Conservation (phyloP, 2,329 filamentous ascomycete species). For the Aureobasidium melanogenum region DNA sequence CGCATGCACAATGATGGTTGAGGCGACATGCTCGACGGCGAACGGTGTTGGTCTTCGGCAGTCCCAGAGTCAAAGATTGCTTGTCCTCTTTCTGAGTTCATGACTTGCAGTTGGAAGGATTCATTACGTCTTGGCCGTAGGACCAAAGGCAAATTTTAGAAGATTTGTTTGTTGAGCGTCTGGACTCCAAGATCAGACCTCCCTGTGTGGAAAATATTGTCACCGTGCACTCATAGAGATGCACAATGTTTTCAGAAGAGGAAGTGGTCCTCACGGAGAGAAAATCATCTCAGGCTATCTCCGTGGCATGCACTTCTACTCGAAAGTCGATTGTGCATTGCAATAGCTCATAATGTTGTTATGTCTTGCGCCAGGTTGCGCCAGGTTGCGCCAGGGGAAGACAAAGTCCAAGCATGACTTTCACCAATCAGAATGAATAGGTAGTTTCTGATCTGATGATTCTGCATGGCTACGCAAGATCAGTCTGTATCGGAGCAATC, state of each 20-base stretch:
- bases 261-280: no score
- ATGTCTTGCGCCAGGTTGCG: no score
- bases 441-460: no score
- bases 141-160: background rate
- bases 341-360: no score
- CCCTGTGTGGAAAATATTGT: no score
- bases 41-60: background rate
- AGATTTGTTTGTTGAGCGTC: background rate
- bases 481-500: background rate
- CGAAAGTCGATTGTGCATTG: no score
- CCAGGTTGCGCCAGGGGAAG: no score
- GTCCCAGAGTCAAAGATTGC: background rate
- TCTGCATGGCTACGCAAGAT: background rate
- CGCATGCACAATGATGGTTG: background rate
- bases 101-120: background rate
- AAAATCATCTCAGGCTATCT: no score
- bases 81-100: background rate
- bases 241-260: no score
- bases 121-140: background rate
- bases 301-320: no score
- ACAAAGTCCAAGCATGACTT: background rate
- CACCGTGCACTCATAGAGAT: no score
- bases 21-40: background rate
- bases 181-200: background rate
- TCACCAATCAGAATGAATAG: background rate